phyloP scores from a whole-genome alignment of 176 grass and related monocot genomes.

The Stipa capillata region DNA sequence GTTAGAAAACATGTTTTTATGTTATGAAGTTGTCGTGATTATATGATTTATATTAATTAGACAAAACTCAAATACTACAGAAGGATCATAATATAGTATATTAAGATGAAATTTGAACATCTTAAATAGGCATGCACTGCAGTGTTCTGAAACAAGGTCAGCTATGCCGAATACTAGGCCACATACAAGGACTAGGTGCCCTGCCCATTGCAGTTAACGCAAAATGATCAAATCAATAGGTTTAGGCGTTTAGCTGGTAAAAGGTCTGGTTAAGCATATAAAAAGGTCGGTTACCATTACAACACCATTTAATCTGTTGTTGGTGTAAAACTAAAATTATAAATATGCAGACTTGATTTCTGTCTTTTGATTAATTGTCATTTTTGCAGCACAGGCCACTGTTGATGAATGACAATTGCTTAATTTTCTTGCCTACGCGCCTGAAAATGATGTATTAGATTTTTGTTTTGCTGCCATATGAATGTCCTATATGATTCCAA shows the following conservation, averaged over 20 bases:
- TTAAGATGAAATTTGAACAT: background rate
- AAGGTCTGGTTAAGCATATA: background rate
- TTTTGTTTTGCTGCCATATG: background rate
- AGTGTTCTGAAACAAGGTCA: background rate
- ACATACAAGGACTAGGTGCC: background rate
- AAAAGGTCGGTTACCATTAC: background rate
- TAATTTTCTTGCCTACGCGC: background rate
- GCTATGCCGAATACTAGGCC: background rate
- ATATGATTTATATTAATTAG: background rate
- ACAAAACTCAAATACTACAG: background rate
- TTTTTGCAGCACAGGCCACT: background rate
- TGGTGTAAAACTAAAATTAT: background rate
- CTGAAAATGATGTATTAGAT: background rate
- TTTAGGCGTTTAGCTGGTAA: background rate
- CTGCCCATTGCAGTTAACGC: background rate
- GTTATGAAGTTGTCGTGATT: background rate
- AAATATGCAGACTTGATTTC: background rate
- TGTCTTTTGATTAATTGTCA: background rate
- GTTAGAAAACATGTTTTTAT: background rate
- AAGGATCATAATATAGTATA: background rate
- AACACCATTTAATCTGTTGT: background rate
- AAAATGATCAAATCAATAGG: background rate
- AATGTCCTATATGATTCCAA: background rate
- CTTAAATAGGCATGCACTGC: background rate
- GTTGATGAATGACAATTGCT: background rate